phyloP scores from a whole-genome alignment of 2,329 filamentous ascomycete genomes.

The Colletotrichum tropicale region DNA sequence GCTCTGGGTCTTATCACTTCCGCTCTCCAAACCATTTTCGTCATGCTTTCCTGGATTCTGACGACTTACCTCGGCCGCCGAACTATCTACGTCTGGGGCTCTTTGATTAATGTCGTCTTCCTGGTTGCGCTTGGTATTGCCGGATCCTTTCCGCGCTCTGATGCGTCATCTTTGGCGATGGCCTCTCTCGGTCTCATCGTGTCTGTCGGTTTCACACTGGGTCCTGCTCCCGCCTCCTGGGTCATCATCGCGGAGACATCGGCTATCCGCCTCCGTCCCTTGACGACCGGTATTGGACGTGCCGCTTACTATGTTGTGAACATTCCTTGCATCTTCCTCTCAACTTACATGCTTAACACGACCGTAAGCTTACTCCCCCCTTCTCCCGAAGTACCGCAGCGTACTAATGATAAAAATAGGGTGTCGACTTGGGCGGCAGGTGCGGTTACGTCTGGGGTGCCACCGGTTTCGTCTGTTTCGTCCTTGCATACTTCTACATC shows the following conservation, averaged over 20 bases:
- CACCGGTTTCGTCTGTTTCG: conserved; percentile 59
- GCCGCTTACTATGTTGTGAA: conserved; percentile 67
- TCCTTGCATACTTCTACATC: conserved; percentile 51
- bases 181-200: conserved; percentile 68
- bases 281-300: conserved; percentile 71
- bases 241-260: conserved; percentile 73
- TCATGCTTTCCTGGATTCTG: conserved; percentile 71
- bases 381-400: neutral
- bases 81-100: conserved; percentile 68
- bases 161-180: conserved; percentile 54
- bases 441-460: conserved; percentile 65
- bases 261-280: conserved; percentile 64
- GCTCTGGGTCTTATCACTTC: conserved; percentile 69
- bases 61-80: conserved; percentile 68
- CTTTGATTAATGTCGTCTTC: conserved; percentile 55
- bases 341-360: conserved; percentile 65
- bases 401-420: conserved; percentile 32
- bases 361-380: conserved; percentile 33
- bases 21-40: conserved; percentile 63
- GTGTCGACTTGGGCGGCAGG: conserved; percentile 54
- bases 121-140: conserved; percentile 65
- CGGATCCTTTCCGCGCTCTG: conserved; percentile 45
- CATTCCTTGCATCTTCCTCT: conserved; percentile 70
- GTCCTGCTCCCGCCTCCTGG: conserved; percentile 68
- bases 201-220: conserved; percentile 67